Evolutionary conservation across 2,329 filamentous ascomycete species (phyloP).

Genomic region (Cylindrodendrum hubeiense): DNA sequence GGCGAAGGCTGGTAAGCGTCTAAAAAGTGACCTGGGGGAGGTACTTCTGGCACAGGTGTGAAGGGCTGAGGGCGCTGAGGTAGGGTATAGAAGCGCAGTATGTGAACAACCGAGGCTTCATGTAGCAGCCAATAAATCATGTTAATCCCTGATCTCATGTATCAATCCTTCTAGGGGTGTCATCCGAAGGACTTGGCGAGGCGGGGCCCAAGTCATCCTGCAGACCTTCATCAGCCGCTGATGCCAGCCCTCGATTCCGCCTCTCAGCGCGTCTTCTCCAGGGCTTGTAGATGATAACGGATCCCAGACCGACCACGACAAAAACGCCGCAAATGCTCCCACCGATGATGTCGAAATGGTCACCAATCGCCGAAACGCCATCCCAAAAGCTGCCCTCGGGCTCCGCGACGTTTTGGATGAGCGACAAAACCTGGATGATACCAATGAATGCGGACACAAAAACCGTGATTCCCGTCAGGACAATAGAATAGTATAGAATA

Average conservation of each 20-base stretch:
- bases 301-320: slow-evolving; percentile 79
- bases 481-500: slow-evolving; percentile 93
- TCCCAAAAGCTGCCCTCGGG: slow-evolving; percentile 89
- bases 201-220: slow-evolving; percentile 14
- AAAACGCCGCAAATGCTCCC: slow-evolving; percentile 90
- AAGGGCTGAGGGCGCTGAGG: background rate
- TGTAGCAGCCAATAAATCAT: background rate
- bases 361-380: slow-evolving; percentile 80
- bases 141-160: background rate
- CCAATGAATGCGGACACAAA: slow-evolving; percentile 89
- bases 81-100: background rate
- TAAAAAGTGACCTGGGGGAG: background rate
- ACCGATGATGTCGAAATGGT: slow-evolving; percentile 88
- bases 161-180: background rate
- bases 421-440: slow-evolving; percentile 82
- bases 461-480: slow-evolving; percentile 86
- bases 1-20: background rate
- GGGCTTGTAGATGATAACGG: slow-evolving; percentile 81
- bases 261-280: slow-evolving; percentile 72
- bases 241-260: slow-evolving; percentile 28
- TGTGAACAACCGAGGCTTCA: background rate
- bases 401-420: slow-evolving; percentile 81
- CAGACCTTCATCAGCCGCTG: slow-evolving; percentile 25
- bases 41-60: background rate
- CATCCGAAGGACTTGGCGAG: slow-evolving; percentile 7